Evolutionary conservation across 2,329 filamentous ascomycete species (phyloP).

Genomic region (Thelonectria rubi): DNA sequence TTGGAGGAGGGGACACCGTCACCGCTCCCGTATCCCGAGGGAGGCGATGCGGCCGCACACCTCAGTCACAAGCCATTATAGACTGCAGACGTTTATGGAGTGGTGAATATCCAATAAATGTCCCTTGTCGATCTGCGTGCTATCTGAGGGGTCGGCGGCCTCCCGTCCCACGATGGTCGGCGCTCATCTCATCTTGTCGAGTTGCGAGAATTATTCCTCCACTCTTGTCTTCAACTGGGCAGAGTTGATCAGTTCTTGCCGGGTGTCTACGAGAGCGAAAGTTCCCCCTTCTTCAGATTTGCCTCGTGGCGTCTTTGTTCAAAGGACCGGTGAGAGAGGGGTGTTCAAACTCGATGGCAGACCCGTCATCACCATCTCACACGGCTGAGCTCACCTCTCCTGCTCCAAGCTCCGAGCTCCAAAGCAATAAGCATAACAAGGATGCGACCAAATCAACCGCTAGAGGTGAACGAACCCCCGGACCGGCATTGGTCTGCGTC

Average conservation of each 20-base stretch:
- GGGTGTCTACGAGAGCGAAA: background rate
- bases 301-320: background rate
- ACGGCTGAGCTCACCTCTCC: too few relatives aligned
- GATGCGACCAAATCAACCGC: too few relatives aligned
- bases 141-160: conserved; percentile 18
- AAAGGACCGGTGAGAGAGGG: too few relatives aligned
- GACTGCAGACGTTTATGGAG: background rate
- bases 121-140: conserved; percentile 5
- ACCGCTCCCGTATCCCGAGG: conserved; percentile 7
- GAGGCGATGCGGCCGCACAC: conserved; percentile 11
- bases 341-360: too few relatives aligned
- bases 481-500: too few relatives aligned
- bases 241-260: background rate
- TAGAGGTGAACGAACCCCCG: too few relatives aligned
- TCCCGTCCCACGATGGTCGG: conserved; percentile 17
- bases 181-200: background rate
- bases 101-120: background rate
- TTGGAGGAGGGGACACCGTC: conserved; percentile 1
- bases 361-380: too few relatives aligned
- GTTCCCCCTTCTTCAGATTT: background rate
- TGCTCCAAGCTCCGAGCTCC: too few relatives aligned
- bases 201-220: conserved; percentile 3
- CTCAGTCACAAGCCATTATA: too few relatives aligned
- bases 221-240: conserved; percentile 4
- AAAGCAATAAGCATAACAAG: too few relatives aligned